phyloP scores from a whole-genome alignment of 2,329 filamentous ascomycete species.

The Scolecobasidium constrictum region DNA sequence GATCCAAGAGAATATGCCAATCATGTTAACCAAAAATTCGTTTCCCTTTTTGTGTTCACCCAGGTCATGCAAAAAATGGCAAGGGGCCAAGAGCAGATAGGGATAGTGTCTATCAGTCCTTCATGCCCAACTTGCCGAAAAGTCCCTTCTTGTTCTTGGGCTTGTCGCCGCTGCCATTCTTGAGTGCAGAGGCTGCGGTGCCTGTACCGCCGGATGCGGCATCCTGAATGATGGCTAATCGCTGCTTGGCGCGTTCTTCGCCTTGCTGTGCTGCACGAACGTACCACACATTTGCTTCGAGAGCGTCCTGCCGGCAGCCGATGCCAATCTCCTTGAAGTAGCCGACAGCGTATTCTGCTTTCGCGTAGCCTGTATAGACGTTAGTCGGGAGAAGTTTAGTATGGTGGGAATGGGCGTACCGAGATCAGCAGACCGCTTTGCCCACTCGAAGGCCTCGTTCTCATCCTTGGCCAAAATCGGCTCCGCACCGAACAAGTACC shows the following conservation, averaged over 20 bases:
- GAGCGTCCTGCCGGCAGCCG: slow-evolving; percentile 82
- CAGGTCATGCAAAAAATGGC: too few relatives aligned
- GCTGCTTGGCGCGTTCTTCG: slow-evolving; percentile 78
- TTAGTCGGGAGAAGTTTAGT: slow-evolving; percentile 1
- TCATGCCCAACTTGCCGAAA: slow-evolving; percentile 10
- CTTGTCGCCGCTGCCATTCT: slow-evolving; percentile 1
- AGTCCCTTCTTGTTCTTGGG: slow-evolving; percentile 11
- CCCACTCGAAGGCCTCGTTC: slow-evolving; percentile 94
- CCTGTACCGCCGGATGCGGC: slow-evolving; percentile 53
- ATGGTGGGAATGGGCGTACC: slow-evolving; percentile 46
- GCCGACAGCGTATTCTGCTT: slow-evolving; percentile 87
- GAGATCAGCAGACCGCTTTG: slow-evolving; percentile 69
- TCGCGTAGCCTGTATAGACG: slow-evolving; percentile 40
- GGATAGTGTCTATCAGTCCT: too few relatives aligned
- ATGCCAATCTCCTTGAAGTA: slow-evolving; percentile 99
- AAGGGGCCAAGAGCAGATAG: too few relatives aligned
- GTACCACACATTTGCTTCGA: slow-evolving; percentile 98
- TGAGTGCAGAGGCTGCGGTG: background rate
- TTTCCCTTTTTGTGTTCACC: too few relatives aligned
- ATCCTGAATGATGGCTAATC: slow-evolving; percentile 74
- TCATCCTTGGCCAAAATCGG: slow-evolving; percentile 91
- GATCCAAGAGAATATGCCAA: too few relatives aligned
- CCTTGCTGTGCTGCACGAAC: slow-evolving; percentile 88
- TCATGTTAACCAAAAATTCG: too few relatives aligned
- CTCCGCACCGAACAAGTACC: slow-evolving; percentile 94